These are phyloP conservation scores for Hemerocallis citrina DNA, from an alignment of 106 monocot genomes.

Conservation along the genomic window DNA sequence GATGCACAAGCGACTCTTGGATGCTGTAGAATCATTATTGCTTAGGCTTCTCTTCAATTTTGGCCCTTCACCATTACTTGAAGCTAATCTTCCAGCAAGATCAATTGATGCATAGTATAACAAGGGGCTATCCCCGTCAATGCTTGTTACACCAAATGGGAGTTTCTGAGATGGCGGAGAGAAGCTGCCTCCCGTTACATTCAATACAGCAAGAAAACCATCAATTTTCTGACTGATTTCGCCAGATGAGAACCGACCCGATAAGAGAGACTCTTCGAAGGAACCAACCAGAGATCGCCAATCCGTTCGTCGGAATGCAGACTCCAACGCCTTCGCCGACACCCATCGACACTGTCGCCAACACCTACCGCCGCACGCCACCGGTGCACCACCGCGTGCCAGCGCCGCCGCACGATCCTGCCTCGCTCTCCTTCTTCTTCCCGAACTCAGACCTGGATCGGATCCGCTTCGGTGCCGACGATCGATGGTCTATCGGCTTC, in stretches of 20 bases:
- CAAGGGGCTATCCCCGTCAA: slow-evolving; percentile 78
- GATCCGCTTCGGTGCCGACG: no score
- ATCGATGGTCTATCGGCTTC: no score
- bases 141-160: slow-evolving; percentile 77
- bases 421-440: no score
- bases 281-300: no score
- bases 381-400: no score
- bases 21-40: slow-evolving; percentile 50
- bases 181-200: slow-evolving; percentile 80
- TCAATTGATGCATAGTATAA: slow-evolving; percentile 89
- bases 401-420: no score
- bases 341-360: no score
- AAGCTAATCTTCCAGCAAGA: slow-evolving; percentile 45
- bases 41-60: slow-evolving; percentile 69
- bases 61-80: slow-evolving; percentile 33
- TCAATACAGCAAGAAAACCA: slow-evolving; percentile 89
- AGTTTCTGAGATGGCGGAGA: slow-evolving; percentile 70
- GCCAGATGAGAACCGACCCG: slow-evolving; percentile 45
- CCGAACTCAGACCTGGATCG: no score
- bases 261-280: no score
- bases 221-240: slow-evolving; percentile 74
- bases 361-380: no score
- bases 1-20: slow-evolving; percentile 67
- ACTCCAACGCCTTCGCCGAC: no score
- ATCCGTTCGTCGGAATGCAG: no score